These are phyloP conservation scores for Boletus huronensis DNA, from an alignment of 768 basidiomycete species.

Conservation along the genomic window DNA sequence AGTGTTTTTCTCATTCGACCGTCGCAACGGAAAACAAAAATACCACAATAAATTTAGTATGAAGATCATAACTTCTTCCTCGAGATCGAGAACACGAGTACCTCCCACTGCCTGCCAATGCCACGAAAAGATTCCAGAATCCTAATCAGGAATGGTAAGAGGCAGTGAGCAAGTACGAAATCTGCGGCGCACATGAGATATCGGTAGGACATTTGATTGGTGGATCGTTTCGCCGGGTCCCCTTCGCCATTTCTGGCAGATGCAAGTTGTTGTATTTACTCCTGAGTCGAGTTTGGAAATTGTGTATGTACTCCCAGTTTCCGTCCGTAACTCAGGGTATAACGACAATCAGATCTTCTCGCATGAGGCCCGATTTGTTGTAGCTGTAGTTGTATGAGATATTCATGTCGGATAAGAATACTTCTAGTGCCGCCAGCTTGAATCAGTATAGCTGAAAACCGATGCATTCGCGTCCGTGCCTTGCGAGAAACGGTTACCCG, in stretches of 20 bases:
- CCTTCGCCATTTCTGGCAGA: neutral
- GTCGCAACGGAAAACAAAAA: neutral
- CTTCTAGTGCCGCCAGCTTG: neutral
- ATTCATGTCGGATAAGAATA: neutral
- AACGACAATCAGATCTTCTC: neutral
- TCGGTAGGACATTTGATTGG: neutral
- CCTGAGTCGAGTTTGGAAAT: neutral
- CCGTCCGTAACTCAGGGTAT: neutral
- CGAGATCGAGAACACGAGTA: neutral
- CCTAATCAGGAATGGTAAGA: neutral
- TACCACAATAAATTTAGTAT: neutral
- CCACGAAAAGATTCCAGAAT: too few species aligned
- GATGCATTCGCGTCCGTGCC: neutral
- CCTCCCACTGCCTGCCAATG: neutral
- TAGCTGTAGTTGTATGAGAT: too few species aligned
- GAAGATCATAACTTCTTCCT: neutral
- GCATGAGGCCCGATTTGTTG: neutral
- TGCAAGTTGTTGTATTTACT: neutral
- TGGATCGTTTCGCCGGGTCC: neutral
- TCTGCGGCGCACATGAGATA: neutral
- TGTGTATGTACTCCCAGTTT: too few species aligned
- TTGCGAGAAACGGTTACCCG: neutral
- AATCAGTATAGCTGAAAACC: neutral
- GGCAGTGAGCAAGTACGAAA: neutral
- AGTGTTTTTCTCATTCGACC: neutral